Evolutionary conservation across 2,329 filamentous ascomycete genomes (phyloP), one percentile per base, ranked within the genome.

Genomic region (Talaromyces atroroseus): DNA sequence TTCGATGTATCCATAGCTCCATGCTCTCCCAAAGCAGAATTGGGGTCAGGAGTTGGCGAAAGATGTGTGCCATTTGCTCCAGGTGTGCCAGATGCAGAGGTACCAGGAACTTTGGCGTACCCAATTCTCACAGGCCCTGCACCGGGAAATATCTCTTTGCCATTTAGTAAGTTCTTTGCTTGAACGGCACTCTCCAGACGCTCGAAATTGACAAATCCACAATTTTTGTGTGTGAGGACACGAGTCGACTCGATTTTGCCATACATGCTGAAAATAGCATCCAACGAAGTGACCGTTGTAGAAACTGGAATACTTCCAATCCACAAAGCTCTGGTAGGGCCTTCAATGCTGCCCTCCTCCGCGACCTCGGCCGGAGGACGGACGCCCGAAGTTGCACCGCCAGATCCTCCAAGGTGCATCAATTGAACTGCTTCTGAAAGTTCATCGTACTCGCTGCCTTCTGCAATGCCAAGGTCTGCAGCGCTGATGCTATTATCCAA

Each of bases 171-270:
- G 14, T 85, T 85, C 71, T 92, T 95, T 16, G 94, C 94, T 59
- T 90, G 86, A 40, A 96, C 86, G 56, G 94, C 94, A 69, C 90
- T 95, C 62, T 97, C 92, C 29, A 94, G 76, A 58, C 84, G 87
- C 73, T 97, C 91, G 67, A 96, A 99, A 73, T 99, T 99, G 69
- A 99, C 92, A 65, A 99, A 99, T 2, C 92, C 94, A 70, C 94
- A 99, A 74, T 96, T 97, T 80, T 99, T 99, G 78, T 99, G 91
- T 0, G 94, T 97, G 60, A 99, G 80, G 4, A 99, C 94, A 61
- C 94, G 84, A 26, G 90, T 92, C 3, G 92, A 96, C 62, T 94
- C 82, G 61, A 99, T 96, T 2, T 88, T 82, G 10, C 94, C 94
- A 63, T 94, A 95, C n/a, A 86, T 82, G 71, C 90, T 89, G 77